phyloP scores from a whole-genome alignment of 495 filamentous ascomycete genomes.

The Daldinia caldariorum region DNA sequence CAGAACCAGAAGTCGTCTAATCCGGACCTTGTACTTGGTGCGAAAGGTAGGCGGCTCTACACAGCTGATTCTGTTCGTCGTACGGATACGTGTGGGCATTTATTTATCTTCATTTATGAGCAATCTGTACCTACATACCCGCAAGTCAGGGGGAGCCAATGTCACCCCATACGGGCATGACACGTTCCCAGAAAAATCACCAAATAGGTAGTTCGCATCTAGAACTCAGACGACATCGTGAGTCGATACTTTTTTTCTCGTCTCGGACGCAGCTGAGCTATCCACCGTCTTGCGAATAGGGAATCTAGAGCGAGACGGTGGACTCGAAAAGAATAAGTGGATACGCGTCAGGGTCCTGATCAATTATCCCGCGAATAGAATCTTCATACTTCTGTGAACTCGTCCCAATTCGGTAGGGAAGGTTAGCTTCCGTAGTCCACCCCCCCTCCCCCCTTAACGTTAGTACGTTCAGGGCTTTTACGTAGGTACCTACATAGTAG shows the following conservation, averaged over 20 bases:
- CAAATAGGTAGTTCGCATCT: neutral
- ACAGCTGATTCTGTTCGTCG: constrained; percentile 7
- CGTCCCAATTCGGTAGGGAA: constrained; percentile 41
- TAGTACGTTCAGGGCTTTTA: constrained; percentile 4
- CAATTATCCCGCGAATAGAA: constrained; percentile 34
- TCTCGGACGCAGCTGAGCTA: neutral
- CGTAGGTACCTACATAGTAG: neutral
- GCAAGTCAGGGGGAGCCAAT: constrained; percentile 4
- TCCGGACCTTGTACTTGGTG: neutral
- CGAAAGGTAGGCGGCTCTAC: constrained; percentile 14
- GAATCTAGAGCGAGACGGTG: no score
- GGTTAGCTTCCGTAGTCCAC: constrained; percentile 29
- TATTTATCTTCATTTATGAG: constrained; percentile 28
- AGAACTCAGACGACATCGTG: neutral
- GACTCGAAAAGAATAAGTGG: no score
- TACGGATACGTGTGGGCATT: constrained; percentile 3
- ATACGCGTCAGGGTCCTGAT: neutral
- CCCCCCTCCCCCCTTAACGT: neutral
- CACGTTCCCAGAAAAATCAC: neutral
- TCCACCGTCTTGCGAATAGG: no score
- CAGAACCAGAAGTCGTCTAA: constrained; percentile 4
- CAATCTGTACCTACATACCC: constrained; percentile 18
- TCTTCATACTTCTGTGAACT: neutral
- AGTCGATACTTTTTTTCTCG: neutral
- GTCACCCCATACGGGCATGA: constrained; percentile 9